A percentile compares a stretch with the other conserved stretches of the same genome.
These are phyloP conservation scores for Apostasia shenzhenica DNA, from an alignment of 106 monocot genomes.

Conservation along the genomic window DNA sequence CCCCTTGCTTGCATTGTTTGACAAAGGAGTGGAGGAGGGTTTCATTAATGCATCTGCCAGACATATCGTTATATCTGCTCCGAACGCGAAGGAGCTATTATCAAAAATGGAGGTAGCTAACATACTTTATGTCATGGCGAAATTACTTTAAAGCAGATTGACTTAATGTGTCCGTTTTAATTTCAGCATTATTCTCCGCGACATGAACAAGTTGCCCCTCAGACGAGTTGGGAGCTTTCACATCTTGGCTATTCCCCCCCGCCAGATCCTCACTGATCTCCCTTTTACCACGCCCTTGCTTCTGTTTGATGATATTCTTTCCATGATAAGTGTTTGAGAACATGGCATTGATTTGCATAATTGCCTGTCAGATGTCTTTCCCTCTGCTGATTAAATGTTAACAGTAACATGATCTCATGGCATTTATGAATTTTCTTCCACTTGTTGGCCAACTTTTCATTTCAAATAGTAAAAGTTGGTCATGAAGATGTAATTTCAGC, in stretches of 20 bases:
- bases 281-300: constrained; percentile 6
- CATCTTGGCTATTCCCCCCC: constrained; percentile 38
- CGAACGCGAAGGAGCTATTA: constrained; percentile 67
- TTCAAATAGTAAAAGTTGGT: too few relatives aligned
- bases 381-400: not conserved
- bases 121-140: not conserved
- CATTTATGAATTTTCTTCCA: not conserved
- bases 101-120: constrained; percentile 79
- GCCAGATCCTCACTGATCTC: constrained; percentile 14
- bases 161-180: not conserved
- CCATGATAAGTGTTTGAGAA: constrained; percentile 17
- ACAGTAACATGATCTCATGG: constrained; percentile 5
- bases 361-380: constrained; percentile 7
- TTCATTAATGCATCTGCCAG: constrained; percentile 74
- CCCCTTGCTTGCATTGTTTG: constrained; percentile 76
- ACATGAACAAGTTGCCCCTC: constrained; percentile 51
- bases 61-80: constrained; percentile 72
- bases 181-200: constrained; percentile 48
- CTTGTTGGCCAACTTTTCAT: too few relatives aligned
- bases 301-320: constrained; percentile 25
- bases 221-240: constrained; percentile 54
- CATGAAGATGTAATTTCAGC: too few relatives aligned
- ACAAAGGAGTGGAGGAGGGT: constrained; percentile 82
- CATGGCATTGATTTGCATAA: constrained; percentile 1
- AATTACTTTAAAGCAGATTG: not conserved